Base-by-base conservation (phyloP, 345 rosid species). In the Sisymbrium irio region DNA sequence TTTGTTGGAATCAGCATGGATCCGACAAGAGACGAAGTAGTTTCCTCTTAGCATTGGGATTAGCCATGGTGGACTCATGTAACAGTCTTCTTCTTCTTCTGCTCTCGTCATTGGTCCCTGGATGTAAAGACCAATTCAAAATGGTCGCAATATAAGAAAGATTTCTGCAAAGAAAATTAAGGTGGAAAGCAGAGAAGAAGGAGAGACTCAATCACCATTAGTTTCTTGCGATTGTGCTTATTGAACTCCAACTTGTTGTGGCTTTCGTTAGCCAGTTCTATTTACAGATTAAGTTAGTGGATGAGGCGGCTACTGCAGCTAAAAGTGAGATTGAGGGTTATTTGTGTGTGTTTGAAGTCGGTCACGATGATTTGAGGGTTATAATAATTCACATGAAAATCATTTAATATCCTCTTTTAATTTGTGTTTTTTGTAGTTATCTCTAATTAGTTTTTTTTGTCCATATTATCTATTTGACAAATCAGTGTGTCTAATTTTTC, bases 31-130 rank as follows among this genome's bases (percentile, higher is more conserved):
- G 33, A 79, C 42, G 51, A 92, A 92, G 79, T 90, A 92, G 79
- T 73, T 83, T n/a, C 88, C 95, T 9, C 72, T 72, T 11, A 92
- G 81, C 93, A 90, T 78, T 44, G 98, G 91, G 36, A 77, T 77
- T 77, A 92, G 76, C 98, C 98, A 93, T 36, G 89, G 81, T 41
- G 97, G 97, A 49, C 81, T 85, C 37, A 80, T 37, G 33, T 83
- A 78, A 5, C 62, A 47, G 14, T 78, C 70, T 6, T 73, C 67
- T 17, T 81, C 73, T 13, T 80, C 69, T 9, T 72, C 71, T 68
- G 69, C 76, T 81, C 78, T 67, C 7, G 78, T 81, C 40, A 78
- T 50, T 17, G 86, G 82, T 51, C 86, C 84, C 81, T 66, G 15
- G 7, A 22, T 58, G 8, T 10, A 20, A 1, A 49, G 2, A 33